A percentile compares a stretch with the other conserved stretches of the same genome.
phyloP scores from a whole-genome alignment of 169 alveolate species.

The Theileria parva region DNA sequence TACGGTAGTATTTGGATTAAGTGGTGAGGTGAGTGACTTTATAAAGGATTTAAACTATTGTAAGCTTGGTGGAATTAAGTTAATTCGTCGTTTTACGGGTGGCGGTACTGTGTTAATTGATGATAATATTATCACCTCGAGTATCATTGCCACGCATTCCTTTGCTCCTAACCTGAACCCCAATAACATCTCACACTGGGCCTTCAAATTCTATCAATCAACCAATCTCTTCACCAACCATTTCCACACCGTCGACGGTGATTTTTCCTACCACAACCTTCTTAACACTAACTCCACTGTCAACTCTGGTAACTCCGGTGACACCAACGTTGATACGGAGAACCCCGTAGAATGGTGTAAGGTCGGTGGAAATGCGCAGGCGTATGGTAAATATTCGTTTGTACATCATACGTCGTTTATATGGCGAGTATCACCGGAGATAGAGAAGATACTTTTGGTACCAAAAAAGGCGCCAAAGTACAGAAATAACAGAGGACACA shows the following conservation, averaged over 20 bases:
- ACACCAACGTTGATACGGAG: constrained; percentile 7
- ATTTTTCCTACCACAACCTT: not conserved
- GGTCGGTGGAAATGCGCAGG: constrained; percentile 80
- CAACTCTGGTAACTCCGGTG: constrained; percentile 10
- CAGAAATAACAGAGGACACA: constrained; percentile 66
- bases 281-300: constrained; percentile 11
- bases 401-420: constrained; percentile 76
- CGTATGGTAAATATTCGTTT: constrained; percentile 67
- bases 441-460: constrained; percentile 56
- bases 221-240: constrained; percentile 29
- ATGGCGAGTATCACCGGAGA: constrained; percentile 68
- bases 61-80: constrained; percentile 30
- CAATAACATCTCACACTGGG: constrained; percentile 43
- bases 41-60: constrained; percentile 61
- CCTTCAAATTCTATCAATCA: constrained; percentile 16
- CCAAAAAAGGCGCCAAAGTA: constrained; percentile 71
- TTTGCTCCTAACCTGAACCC: constrained; percentile 23
- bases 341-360: constrained; percentile 20
- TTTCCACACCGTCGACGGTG: constrained; percentile 45
- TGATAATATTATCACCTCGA: constrained; percentile 52
- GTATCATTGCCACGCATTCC: constrained; percentile 67
- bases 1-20: constrained; percentile 70
- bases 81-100: constrained; percentile 74
- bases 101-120: constrained; percentile 78
- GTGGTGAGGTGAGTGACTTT: constrained; percentile 61